Base-by-base conservation (phyloP, 78 protist genomes). In the Paratrimastix pyriformis region DNA sequence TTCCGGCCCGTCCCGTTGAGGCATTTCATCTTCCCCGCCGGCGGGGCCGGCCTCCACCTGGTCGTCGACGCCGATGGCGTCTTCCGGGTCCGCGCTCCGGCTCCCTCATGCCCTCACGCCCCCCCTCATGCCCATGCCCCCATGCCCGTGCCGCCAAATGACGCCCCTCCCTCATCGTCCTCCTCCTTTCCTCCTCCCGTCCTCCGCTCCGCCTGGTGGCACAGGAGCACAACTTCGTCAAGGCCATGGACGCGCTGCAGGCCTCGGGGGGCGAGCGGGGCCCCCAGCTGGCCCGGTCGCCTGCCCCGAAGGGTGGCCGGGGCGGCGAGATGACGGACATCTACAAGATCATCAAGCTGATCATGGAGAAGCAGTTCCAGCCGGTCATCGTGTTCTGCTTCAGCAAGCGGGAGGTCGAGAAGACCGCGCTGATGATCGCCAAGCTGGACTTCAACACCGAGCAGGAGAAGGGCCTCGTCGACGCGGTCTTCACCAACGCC, bases 1-100 rank as follows among this genome's bases (percentile, higher is more conserved):
- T 82, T 70, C 62, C 84, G 97, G 38, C 97, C 97, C n/a, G 86
- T 88, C 18, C 97, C 97, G 1, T 81, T 93, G 30, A 89, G 88
- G 76, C 92, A 87, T 65, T 79, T 35, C 64, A 21, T 75, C n/a
- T 65, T 74, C 58, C 86, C 88, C n/a, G 73, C 46, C 5, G 84
- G 86, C 45, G 93, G 93, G 33, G 83, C 87, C 7, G 92, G 92
- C 65, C 66, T 88, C 8, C 86, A 77, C 81, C 84, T 88, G 42
- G 90, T 91, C 0, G 86, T 91, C 52, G 90, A 89, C 60, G 88
- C 76, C 44, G 60, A 84, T 37, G 85, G 91, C 48, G 42, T 30
- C 9, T 87, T 91, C 64, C 72, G 91, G 32, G 90, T 83, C 54
- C 33, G 26, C 39, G 11, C 3, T 44, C 9, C 3, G 11, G n/a